phyloP scores from a whole-genome alignment of 345 rosid genomes.

The Populus ilicifolia region DNA sequence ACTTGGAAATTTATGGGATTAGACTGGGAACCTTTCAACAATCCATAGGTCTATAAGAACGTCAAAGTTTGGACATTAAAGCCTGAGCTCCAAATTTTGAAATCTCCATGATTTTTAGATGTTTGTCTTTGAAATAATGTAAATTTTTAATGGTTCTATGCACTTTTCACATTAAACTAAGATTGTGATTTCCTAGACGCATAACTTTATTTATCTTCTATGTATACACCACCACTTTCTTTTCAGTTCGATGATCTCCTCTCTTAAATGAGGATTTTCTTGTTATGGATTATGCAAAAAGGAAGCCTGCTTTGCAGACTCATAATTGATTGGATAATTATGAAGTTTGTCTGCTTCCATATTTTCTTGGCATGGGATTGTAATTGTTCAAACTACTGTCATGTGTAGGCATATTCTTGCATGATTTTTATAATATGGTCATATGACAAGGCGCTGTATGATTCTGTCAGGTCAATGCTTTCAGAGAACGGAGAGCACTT shows the following conservation, averaged over 20 bases:
- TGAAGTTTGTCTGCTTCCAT: neutral
- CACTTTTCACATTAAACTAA: neutral
- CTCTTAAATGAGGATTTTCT: neutral
- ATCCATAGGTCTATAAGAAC: neutral
- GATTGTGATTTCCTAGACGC: neutral
- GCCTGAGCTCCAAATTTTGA: neutral
- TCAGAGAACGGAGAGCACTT: conserved; percentile 31
- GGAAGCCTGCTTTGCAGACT: neutral
- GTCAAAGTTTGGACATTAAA: neutral
- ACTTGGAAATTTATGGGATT: neutral
- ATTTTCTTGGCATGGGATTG: neutral
- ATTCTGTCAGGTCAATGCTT: conserved; percentile 31
- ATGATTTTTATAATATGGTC: neutral
- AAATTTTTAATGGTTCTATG: neutral
- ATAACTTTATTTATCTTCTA: neutral
- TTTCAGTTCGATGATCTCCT: neutral
- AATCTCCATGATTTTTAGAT: neutral
- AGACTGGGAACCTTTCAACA: neutral
- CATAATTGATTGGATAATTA: neutral
- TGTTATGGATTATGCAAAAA: neutral
- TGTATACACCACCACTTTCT: neutral
- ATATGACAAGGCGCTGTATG: neutral
- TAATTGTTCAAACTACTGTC: neutral
- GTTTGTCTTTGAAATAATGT: neutral
- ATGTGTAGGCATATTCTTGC: too few species aligned